Base-by-base conservation (phyloP, 164 flowering plant species). In the Hamamelis virginiana region DNA sequence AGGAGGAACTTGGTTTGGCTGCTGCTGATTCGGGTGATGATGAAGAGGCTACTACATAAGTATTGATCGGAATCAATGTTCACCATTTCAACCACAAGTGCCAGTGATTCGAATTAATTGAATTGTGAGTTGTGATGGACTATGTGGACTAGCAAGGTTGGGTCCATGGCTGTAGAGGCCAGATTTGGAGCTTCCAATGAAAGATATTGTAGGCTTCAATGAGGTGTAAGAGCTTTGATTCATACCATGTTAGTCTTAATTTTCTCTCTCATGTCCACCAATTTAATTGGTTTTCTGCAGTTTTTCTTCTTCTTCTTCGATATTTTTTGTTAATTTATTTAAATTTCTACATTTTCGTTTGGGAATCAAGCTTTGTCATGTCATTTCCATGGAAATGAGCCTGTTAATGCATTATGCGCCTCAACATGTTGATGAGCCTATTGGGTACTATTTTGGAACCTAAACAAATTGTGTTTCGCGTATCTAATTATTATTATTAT, bases 1-100 rank as follows among this genome's bases (percentile, higher is more conserved):
- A 85, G 83, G 74, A 67, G 28, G 77, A 78, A 12, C 88, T 85
- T 60, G 91, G 91, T n/a, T 73, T 85, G 81, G 71, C 57, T 65
- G 57, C 76, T 59, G 58, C 21, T 51, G 66, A 23, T 25, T 57
- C 53, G 65, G 53, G 33, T 1, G 12, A 1, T 48, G 59, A 9
- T 15, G 60, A 59, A 41, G 55, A 67, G 52, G 67, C 71, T 53
- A 16, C 53, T 8, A 45, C 21, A 19, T 77, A 38, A 58, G 14
- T 66, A 55, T 19, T n/a, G 23, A 0, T n/a, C 2, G 16, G 23
- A 52, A 9, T 4, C 9, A 11, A 0, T 19, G 58, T 53, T 53
- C 58, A 10, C 22, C 28, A 55, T 22, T 55, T 14, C 12, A 55
- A 55, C 21, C 22, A 3, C 1, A 21, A 52, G 6, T 50, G 53